These are phyloP conservation scores for Verticillium zaregamsianum DNA, from an alignment of 2,329 filamentous ascomycete genomes.

Conservation along the genomic window DNA sequence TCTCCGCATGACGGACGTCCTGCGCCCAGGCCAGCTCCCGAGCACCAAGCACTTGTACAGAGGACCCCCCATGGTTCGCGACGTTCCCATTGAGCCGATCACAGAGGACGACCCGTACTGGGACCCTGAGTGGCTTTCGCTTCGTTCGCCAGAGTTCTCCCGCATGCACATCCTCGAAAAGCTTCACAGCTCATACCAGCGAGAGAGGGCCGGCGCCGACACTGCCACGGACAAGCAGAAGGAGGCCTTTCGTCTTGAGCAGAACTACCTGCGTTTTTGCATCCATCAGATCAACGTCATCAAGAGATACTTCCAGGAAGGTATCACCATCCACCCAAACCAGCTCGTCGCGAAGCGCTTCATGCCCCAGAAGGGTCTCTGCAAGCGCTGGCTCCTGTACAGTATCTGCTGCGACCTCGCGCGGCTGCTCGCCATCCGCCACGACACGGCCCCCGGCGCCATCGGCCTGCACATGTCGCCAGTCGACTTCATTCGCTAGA, in stretches of 20 bases:
- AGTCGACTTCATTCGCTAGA: slow-evolving; percentile 33
- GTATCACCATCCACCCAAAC: slow-evolving; percentile 28
- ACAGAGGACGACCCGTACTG: slow-evolving; percentile 24
- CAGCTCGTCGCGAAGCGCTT: slow-evolving; percentile 28
- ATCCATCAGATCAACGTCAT: slow-evolving; percentile 24
- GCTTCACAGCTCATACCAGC: slow-evolving; percentile 3
- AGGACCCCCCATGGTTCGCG: background rate
- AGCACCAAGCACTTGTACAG: background rate
- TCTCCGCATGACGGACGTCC: background rate
- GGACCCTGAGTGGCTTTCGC: slow-evolving; percentile 23
- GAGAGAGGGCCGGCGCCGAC: background rate
- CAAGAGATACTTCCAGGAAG: slow-evolving; percentile 27
- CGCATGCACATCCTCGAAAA: slow-evolving; percentile 11
- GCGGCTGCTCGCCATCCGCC: slow-evolving; percentile 21
- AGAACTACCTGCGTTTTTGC: slow-evolving; percentile 14
- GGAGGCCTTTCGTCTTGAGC: slow-evolving; percentile 1
- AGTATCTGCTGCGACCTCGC: slow-evolving; percentile 27
- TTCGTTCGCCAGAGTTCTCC: slow-evolving; percentile 21
- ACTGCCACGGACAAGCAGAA: background rate
- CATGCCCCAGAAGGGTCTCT: slow-evolving; percentile 25
- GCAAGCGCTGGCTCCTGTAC: slow-evolving; percentile 30
- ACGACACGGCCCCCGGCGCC: slow-evolving; percentile 10
- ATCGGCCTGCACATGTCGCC: slow-evolving; percentile 27
- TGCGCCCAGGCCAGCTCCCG: background rate
- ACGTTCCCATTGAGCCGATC: slow-evolving; percentile 20